Percentiles rank a stretch among this genome's conserved stretches.
These are phyloP conservation scores for Linum usitatissimum DNA, from an alignment of 345 rosid species.

Conservation along the genomic window DNA sequence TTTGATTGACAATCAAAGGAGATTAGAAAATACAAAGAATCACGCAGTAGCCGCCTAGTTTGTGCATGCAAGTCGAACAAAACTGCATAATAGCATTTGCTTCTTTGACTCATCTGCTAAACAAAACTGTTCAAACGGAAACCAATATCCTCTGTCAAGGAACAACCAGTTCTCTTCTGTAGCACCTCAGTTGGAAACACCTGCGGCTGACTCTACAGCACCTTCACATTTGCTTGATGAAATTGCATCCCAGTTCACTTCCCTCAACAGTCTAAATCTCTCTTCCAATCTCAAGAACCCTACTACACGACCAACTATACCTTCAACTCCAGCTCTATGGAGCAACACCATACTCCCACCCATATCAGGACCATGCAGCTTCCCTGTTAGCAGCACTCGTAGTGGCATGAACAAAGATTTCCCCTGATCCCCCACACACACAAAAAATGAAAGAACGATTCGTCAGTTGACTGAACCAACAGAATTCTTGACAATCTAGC, in stretches of 20 bases:
- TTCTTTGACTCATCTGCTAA: no score
- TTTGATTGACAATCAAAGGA: no score
- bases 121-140: no score
- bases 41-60: no score
- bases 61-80: no score
- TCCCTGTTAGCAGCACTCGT: conserved; percentile 71
- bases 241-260: conserved; percentile 52
- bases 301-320: conserved; percentile 39
- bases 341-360: conserved; percentile 51
- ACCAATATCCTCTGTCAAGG: no score
- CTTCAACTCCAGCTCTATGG: conserved; percentile 55
- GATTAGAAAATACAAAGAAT: no score
- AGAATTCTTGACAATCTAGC: no score
- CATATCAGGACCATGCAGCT: conserved; percentile 92
- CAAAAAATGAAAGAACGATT: neutral
- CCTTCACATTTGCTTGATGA: conserved; percentile 28
- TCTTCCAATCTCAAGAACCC: conserved; percentile 54
- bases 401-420: conserved; percentile 90
- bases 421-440: conserved; percentile 36
- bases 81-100: no score
- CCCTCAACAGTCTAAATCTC: conserved; percentile 51
- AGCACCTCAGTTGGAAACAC: conserved; percentile 14
- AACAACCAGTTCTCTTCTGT: no score
- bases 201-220: conserved; percentile 36
- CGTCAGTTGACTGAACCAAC: no score